Evolutionary conservation across 345 rosid species (phyloP), one percentile per base, ranked within the genome.

Genomic region (Citrus trifoliata): DNA sequence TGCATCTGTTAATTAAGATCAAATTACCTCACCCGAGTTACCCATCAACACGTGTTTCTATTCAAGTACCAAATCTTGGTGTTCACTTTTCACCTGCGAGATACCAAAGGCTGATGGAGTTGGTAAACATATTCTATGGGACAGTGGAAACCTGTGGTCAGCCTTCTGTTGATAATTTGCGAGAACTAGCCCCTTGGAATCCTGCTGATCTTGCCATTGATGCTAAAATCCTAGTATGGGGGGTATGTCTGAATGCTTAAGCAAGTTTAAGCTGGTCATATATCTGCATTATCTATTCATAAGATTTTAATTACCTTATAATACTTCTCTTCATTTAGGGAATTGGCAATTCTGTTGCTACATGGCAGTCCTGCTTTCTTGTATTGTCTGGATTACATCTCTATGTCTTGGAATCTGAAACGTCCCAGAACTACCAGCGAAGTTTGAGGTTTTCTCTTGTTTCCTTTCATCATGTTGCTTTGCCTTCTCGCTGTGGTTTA

Each of bases 41-140:
- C 84, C 99, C 99, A 30, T 91, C 99, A 62, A 91, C 97, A 22
- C 90, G 93, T 78, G 87, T 96, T 82, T 93, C 98, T 75, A 81
- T 96, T 81, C 95, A 96, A 96, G 95, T 96, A 80, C 99, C 99
- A 76, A 96, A 89, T 85, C 93, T 96, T 85, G 89, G 97, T 84
- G 85, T 96, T 85, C 99, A 96, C 88, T 86, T 94, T 83, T 96
- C 99, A 66, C 99, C 98, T 38, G 86, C 84, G 37, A 90, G 99
- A 86, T 96, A 90, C 74, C 71, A 81, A 85, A 88, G 88, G 84
- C 88, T 94, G 80, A 81, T 90, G 90, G 97, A 93, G 81, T 85
- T 96, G 82, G 77, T 86, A 75, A 85, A 89, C 76, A 87, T 94
- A 81, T 74, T 89, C 77, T 79, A 84, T 78, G 89, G 83, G 70